Conservation (phyloP, 176 grass and related monocot genomes). For the Aegilops longissima region DNA sequence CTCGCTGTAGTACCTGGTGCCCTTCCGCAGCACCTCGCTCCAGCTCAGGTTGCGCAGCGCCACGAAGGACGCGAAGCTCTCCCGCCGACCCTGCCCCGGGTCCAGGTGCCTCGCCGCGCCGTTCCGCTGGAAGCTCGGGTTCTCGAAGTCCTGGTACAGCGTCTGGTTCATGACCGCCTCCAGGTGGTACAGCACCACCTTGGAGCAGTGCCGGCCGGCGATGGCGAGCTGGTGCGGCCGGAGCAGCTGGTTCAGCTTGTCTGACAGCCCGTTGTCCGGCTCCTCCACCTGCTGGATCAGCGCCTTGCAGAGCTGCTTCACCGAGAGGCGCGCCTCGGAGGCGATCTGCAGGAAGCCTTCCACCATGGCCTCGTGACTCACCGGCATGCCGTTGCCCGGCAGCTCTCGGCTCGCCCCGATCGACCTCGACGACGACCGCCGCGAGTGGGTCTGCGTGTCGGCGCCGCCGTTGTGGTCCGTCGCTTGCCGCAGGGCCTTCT, state of each 20-base stretch:
- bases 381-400: conserved; percentile 35
- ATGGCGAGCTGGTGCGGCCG: conserved; percentile 46
- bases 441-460: conserved; percentile 41
- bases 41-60: conserved; percentile 82
- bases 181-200: conserved; percentile 61
- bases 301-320: conserved; percentile 79
- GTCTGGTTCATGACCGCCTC: conserved; percentile 73
- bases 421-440: conserved; percentile 49
- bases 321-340: conserved; percentile 71
- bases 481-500: conserved; percentile 65
- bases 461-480: conserved; percentile 21
- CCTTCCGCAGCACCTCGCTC: conserved; percentile 89
- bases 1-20: conserved; percentile 79
- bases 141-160: conserved; percentile 90
- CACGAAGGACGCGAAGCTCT: conserved; percentile 66
- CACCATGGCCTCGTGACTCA: conserved; percentile 79
- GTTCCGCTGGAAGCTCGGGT: conserved; percentile 55
- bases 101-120: conserved; percentile 62
- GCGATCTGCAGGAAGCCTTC: conserved; percentile 91
- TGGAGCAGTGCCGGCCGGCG: conserved; percentile 46
- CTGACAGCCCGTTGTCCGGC: conserved; percentile 40
- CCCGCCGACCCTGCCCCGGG: conserved; percentile 46
- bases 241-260: conserved; percentile 62
- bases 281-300: conserved; percentile 65
- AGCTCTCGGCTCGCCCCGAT: conserved; percentile 33